These are phyloP conservation scores for Metschnikowia orientalis DNA, from an alignment of 805 yeast genomes.

Conservation along the genomic window DNA sequence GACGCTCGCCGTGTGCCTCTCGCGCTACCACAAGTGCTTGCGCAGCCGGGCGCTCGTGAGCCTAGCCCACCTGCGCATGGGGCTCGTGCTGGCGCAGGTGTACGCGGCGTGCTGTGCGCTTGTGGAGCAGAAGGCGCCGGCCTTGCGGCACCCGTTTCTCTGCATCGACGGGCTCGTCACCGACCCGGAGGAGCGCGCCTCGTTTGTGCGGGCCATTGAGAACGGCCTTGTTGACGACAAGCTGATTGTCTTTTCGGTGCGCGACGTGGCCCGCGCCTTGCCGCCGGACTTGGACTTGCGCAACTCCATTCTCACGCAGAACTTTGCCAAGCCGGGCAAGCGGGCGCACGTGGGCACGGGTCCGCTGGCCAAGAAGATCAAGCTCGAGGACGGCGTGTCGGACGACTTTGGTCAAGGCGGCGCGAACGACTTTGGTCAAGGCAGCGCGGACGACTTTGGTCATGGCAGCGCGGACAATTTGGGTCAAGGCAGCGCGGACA, in stretches of 20 bases:
- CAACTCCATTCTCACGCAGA: constrained; percentile 42
- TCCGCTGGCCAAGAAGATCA: constrained; percentile 31
- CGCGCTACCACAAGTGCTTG: constrained; percentile 61
- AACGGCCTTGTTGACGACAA: constrained; percentile 31
- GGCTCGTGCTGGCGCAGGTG: constrained; percentile 60
- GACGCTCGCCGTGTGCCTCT: constrained; percentile 57
- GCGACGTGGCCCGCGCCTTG: constrained; percentile 32
- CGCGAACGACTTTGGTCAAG: constrained; percentile 17
- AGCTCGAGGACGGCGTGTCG: constrained; percentile 30
- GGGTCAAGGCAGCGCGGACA: constrained; percentile 12
- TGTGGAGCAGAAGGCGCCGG: constrained; percentile 56
- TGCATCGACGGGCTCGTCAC: constrained; percentile 46
- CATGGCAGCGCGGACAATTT: constrained; percentile 2
- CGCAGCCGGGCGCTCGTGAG: constrained; percentile 61
- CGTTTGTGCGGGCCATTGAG: constrained; percentile 26
- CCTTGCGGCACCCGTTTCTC: constrained; percentile 35
- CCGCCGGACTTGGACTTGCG: constrained; percentile 42
- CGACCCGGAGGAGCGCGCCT: constrained; percentile 42
- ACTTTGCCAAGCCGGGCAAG: constrained; percentile 34
- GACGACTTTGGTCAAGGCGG: constrained; percentile 16
- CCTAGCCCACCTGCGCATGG: constrained; percentile 64
- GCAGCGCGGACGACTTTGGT: constrained; percentile 3
- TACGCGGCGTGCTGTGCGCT: constrained; percentile 54
- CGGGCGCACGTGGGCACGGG: constrained; percentile 8
- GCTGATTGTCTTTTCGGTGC: constrained; percentile 33